phyloP scores from a whole-genome alignment of 2,329 filamentous ascomycete species.

The Nectriaceae sp. region DNA sequence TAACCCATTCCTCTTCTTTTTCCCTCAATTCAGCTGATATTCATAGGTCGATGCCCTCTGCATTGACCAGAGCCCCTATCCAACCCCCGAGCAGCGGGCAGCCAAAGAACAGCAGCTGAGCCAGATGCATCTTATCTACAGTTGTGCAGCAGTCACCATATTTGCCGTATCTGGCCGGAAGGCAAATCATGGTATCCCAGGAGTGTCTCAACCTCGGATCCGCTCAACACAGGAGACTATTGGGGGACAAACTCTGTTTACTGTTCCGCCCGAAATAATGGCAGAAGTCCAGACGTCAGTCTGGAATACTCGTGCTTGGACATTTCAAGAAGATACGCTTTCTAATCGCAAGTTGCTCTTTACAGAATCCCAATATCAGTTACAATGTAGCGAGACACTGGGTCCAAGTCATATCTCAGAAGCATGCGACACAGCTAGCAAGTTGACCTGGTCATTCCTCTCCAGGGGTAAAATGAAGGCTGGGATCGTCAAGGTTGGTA shows the following conservation, averaged over 20 bases:
- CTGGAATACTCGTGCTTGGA: slow-evolving; percentile 6
- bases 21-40: neutral
- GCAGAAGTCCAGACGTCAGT: neutral
- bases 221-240: neutral
- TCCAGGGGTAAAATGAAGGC: neutral
- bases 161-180: neutral
- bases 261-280: neutral
- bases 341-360: slow-evolving; percentile 1
- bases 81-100: slow-evolving; percentile 1
- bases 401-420: neutral
- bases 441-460: neutral
- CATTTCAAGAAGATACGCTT: slow-evolving; percentile 3
- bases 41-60: slow-evolving; percentile 6
- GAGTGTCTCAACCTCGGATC: neutral
- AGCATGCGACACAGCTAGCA: neutral
- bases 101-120: neutral
- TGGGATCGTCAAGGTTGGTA: neutral
- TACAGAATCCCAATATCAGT: slow-evolving; percentile 2
- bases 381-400: slow-evolving; percentile 1
- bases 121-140: slow-evolving; percentile 8
- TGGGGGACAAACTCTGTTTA: neutral
- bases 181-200: neutral
- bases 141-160: slow-evolving; percentile 1
- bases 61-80: slow-evolving; percentile 3
- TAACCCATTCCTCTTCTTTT: neutral